Conservation (phyloP, 2,329 filamentous ascomycete species). For the Pseudovirgaria hyperparasitica region DNA sequence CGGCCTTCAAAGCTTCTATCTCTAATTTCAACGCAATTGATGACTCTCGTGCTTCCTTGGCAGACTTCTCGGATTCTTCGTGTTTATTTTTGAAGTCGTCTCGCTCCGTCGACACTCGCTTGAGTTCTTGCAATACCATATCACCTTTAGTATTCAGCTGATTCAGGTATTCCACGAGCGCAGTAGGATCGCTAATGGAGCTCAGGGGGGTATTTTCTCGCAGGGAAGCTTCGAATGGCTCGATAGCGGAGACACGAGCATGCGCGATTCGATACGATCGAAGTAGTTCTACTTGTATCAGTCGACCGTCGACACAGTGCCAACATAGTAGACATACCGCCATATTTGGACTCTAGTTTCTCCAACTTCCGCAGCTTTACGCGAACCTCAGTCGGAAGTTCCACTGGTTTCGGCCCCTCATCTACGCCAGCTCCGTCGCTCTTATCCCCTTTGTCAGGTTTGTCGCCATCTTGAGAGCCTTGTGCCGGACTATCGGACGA, state of each 20-base stretch:
- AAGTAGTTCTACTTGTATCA: constrained; percentile 53
- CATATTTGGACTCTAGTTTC: constrained; percentile 77
- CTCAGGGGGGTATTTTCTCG: constrained; percentile 87
- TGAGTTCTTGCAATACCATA: constrained; percentile 90
- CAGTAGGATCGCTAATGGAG: constrained; percentile 73
- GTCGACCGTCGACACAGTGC: constrained; percentile 9
- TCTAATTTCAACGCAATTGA: constrained; percentile 7
- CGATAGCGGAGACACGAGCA: constrained; percentile 71
- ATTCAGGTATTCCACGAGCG: constrained; percentile 79
- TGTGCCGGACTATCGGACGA: no score
- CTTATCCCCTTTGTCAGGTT: constrained; percentile 17
- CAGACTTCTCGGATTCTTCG: constrained; percentile 53
- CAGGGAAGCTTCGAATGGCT: constrained; percentile 82
- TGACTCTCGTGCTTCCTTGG: constrained; percentile 48
- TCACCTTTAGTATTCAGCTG: constrained; percentile 76
- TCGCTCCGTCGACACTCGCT: constrained; percentile 69
- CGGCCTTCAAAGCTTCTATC: not conserved
- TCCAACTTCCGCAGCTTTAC: constrained; percentile 74
- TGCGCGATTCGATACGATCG: constrained; percentile 89
- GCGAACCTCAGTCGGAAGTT: constrained; percentile 62
- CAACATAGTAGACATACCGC: constrained; percentile 43
- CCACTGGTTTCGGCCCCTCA: constrained; percentile 25
- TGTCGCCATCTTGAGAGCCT: constrained; percentile 10
- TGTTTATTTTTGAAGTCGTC: constrained; percentile 68
- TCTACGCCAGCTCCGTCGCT: constrained; percentile 14